phyloP scores from a whole-genome alignment of 169 alveolate genomes.

The Plasmodium gallinaceum region DNA sequence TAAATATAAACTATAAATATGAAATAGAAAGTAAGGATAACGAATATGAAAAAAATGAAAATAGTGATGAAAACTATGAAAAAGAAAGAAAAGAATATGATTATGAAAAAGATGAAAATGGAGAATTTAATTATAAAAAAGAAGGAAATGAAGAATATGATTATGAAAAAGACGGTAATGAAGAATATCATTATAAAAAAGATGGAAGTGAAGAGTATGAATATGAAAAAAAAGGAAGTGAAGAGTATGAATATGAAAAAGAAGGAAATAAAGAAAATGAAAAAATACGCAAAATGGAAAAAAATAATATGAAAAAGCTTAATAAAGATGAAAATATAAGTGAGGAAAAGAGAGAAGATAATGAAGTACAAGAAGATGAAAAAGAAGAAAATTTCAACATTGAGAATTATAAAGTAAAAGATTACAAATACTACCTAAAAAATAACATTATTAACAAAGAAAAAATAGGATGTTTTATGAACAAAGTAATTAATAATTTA shows the following conservation, averaged over 20 bases:
- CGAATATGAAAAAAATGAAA: background rate
- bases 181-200: too few relatives aligned
- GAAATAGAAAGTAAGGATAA: background rate
- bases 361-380: background rate
- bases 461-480: background rate
- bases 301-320: background rate
- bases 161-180: too few relatives aligned
- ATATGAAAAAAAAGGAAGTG: background rate
- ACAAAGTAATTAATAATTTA: slow-evolving; percentile 7
- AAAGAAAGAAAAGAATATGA: background rate
- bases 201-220: background rate
- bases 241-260: background rate
- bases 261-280: background rate
- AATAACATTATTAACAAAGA: slow-evolving; percentile 7
- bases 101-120: background rate
- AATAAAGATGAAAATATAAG: background rate
- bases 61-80: background rate
- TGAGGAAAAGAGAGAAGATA: background rate
- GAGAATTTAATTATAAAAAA: background rate
- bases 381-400: background rate
- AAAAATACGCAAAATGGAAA: background rate
- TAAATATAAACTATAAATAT: too few relatives aligned
- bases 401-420: background rate
- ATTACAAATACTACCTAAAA: slow-evolving; percentile 1
- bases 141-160: too few relatives aligned